phyloP scores from a whole-genome alignment of 176 grass and related monocot genomes.

The Chloris gayana region DNA sequence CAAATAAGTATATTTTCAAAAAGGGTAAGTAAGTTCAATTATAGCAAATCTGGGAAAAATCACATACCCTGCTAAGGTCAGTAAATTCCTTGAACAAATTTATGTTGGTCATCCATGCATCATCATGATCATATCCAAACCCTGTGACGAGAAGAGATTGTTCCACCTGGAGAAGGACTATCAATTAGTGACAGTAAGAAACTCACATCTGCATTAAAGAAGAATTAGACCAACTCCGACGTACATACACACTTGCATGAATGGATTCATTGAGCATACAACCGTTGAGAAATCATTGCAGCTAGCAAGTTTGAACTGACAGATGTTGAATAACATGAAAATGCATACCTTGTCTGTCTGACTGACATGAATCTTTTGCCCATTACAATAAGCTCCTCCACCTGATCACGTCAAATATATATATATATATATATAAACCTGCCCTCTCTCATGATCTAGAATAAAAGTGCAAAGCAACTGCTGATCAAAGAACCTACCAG shows the following conservation, averaged over 20 bases:
- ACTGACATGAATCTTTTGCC: constrained; percentile 94
- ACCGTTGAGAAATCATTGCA: background rate
- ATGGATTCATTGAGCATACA: constrained; percentile 12
- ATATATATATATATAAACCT: too few species aligned
- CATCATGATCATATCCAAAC: constrained; percentile 98
- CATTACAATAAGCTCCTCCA: constrained; percentile 93
- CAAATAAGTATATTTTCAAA: constrained; percentile 11
- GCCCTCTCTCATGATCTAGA: background rate
- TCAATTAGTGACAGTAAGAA: constrained; percentile 25
- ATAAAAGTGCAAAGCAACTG: constrained; percentile 9
- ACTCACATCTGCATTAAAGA: constrained; percentile 8
- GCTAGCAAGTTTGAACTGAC: background rate
- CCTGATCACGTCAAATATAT: constrained; percentile 58
- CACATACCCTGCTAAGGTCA: constrained; percentile 87
- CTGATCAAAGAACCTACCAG: constrained; percentile 57
- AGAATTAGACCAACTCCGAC: constrained; percentile 9
- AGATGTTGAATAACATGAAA: constrained; percentile 16
- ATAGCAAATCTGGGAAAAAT: constrained; percentile 3
- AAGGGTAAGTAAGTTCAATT: background rate
- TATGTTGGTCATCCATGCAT: constrained; percentile 93
- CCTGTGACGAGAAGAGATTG: constrained; percentile 97
- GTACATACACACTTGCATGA: constrained; percentile 34
- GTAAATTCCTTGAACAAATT: constrained; percentile 98
- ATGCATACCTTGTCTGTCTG: constrained; percentile 70
- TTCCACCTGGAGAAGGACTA: constrained; percentile 72